A percentile compares a stretch with the other conserved stretches of the same genome.
phyloP scores from a whole-genome alignment of 2,329 filamentous ascomycete species.

The Niveomyces coronatus region DNA sequence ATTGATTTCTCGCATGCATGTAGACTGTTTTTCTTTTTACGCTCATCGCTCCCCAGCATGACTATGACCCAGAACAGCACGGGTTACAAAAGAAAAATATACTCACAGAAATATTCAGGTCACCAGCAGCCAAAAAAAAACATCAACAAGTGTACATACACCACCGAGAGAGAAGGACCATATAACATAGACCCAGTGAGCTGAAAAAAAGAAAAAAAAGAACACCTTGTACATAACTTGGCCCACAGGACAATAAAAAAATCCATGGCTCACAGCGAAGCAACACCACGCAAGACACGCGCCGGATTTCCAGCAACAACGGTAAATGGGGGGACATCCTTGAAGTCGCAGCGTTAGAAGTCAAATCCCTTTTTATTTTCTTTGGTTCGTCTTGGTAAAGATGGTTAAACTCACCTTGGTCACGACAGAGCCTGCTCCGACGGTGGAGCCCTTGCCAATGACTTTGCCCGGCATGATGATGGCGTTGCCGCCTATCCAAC shows the following conservation, averaged over 20 bases:
- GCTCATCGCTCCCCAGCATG: too few species aligned
- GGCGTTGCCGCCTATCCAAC: conserved; percentile 70
- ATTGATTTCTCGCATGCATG: too few species aligned
- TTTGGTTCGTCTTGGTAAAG: conserved; percentile 11
- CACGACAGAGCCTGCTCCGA: conserved; percentile 78
- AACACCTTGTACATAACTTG: too few species aligned
- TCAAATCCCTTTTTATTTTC: conserved; percentile 5
- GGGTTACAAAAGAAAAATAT: too few species aligned
- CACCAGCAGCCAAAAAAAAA: too few species aligned
- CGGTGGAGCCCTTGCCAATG: conserved; percentile 67
- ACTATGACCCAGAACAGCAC: too few species aligned
- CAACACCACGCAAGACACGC: conserved; percentile 37
- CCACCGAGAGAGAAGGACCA: neutral
- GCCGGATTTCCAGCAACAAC: conserved; percentile 63
- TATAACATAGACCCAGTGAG: neutral
- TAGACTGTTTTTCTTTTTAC: too few species aligned
- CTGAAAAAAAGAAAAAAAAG: neutral
- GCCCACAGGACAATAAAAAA: too few species aligned
- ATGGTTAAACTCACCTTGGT: conserved; percentile 48
- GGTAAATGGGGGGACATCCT: conserved; percentile 58
- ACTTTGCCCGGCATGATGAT: conserved; percentile 69
- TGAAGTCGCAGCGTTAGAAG: too few species aligned
- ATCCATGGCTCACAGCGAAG: conserved; percentile 17
- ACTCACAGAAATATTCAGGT: too few species aligned
- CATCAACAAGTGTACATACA: neutral